phyloP scores from a whole-genome alignment of 148 eudicot species.

The Rhododendron kiyosumense region DNA sequence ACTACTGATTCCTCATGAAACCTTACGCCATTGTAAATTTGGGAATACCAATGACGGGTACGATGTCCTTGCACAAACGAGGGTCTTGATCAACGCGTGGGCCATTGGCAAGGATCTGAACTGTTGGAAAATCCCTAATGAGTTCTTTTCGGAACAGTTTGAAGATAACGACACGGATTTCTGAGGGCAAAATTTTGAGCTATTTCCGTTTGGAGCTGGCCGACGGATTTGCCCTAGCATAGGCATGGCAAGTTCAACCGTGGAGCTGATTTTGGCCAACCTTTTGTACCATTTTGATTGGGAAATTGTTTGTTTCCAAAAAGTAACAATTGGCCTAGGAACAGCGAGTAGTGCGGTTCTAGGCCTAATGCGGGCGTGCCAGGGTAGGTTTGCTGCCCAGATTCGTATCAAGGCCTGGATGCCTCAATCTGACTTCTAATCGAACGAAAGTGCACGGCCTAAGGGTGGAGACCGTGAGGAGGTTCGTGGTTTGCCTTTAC shows the following conservation, averaged over 20 bases:
- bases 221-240: neutral
- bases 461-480: too few relatives aligned
- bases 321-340: too few relatives aligned
- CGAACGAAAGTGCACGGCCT: too few relatives aligned
- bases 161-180: neutral
- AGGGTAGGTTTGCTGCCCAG: too few relatives aligned
- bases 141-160: neutral
- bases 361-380: too few relatives aligned
- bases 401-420: too few relatives aligned
- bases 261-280: neutral
- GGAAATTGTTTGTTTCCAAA: too few relatives aligned
- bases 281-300: neutral
- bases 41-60: neutral
- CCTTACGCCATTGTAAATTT: neutral
- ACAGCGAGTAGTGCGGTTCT: too few relatives aligned
- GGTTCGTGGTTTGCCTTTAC: too few relatives aligned
- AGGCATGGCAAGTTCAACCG: neutral
- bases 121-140: neutral
- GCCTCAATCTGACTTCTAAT: too few relatives aligned
- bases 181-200: neutral
- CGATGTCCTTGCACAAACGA: neutral
- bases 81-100: neutral
- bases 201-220: neutral
- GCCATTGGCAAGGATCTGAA: neutral
- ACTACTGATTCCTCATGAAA: neutral